These are phyloP conservation scores for Saturnispora diversa DNA, from an alignment of 805 yeast genomes.

Conservation along the genomic window DNA sequence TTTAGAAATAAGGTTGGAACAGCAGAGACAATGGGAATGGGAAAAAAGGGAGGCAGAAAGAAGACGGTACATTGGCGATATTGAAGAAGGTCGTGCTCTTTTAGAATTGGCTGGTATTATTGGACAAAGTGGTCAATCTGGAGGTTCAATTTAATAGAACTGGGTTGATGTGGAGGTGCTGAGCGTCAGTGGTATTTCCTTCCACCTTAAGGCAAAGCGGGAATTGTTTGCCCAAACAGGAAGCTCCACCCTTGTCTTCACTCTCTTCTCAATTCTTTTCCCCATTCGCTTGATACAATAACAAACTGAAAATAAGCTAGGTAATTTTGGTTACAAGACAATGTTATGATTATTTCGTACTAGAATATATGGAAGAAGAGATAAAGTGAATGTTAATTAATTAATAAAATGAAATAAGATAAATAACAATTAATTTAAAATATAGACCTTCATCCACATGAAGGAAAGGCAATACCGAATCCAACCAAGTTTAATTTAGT, in stretches of 20 bases:
- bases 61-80: conserved; percentile 60
- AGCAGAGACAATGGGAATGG: conserved; percentile 80
- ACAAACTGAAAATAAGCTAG: too few species aligned
- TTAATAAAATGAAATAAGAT: too few species aligned
- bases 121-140: conserved; percentile 38
- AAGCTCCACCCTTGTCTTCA: not conserved
- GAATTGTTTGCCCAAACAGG: not conserved
- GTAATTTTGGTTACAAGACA: too few species aligned
- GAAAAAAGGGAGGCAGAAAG: conserved; percentile 80
- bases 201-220: too few species aligned
- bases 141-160: conserved; percentile 37
- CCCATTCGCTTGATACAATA: too few species aligned
- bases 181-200: conserved; percentile 5
- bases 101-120: conserved; percentile 73
- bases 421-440: too few species aligned
- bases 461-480: too few species aligned
- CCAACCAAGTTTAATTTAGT: too few species aligned
- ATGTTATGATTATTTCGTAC: too few species aligned
- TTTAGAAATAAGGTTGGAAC: conserved; percentile 67
- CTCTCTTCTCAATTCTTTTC: not conserved
- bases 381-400: too few species aligned
- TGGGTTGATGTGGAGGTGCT: conserved; percentile 1
- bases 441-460: too few species aligned
- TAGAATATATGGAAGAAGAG: too few species aligned
- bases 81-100: conserved; percentile 78